Evolutionary conservation across 2,329 filamentous ascomycete genomes (phyloP), one percentile per base, ranked within the genome.

Genomic region (Penicillium sp.): DNA sequence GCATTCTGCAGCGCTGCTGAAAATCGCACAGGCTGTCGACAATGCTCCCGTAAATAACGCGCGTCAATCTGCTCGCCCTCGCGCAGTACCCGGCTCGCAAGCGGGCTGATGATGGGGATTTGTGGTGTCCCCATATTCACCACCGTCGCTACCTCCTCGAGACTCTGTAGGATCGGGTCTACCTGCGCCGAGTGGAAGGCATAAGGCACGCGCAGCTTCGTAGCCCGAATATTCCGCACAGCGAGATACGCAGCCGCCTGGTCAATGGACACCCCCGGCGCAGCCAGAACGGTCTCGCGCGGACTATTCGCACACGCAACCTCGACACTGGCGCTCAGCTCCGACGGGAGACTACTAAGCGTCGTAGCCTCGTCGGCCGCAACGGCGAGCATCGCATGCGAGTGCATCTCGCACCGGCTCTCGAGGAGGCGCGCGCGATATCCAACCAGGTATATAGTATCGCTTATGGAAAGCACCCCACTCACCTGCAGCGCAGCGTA

Each of bases 21-120:
- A 77, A 92, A 90, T 75, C 91, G 84, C 68, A 92, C 90, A 8
- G 89, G 81, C 72, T 91, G 85, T 17, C 90, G 85, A 26, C 87
- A 85, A 66, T 90, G 87, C 49, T 84, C 83, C 54, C 84, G 82
- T 9, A 92, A 82, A 71, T 92, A 92, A 11, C 81, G 76, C 1
- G 88, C 81, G 66, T 84, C 79, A 70, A 91, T 83, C 47, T 2
- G 1, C 2, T 30, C n/a, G 82, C 78, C 49, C 86, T 82, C 55
- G 78, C 80, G 60, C 85, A 86, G 47, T 80, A 78, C 31, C 91
- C 81, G 7, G 59, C 82, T 38, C 2, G 26, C 7, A 2, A 55
- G 23, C 1, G 53, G 23, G 17, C 23, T 31, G 41, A 55, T 21
- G 23, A 55, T 30, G 7, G 53, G 53, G n/a, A 55, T 35, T 17